A percentile compares a stretch with the other conserved stretches of the same genome.
These are phyloP conservation scores for Diutina neorugosa DNA, from an alignment of 1,139 yeast species.

Conservation along the genomic window DNA sequence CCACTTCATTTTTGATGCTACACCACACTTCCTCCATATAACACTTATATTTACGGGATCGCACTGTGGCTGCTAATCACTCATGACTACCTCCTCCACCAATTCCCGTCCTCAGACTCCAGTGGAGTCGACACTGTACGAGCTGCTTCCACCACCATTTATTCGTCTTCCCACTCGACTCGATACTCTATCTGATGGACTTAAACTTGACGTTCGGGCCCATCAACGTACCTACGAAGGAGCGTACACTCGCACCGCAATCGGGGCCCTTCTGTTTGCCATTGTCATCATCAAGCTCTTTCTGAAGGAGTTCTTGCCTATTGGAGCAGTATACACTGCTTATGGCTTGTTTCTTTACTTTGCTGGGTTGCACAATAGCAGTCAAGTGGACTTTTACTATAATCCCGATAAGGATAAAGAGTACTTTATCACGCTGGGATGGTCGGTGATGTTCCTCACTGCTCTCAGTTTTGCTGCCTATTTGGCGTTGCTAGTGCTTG, in stretches of 20 bases:
- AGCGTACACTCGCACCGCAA: constrained; percentile 43
- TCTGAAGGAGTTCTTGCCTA: constrained; percentile 38
- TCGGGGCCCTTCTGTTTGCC: constrained; percentile 31
- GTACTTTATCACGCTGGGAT: constrained; percentile 39
- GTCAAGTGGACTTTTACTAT: constrained; percentile 34
- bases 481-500: constrained; percentile 28
- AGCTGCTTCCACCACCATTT: neutral
- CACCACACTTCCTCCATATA: neutral
- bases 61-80: neutral
- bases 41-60: neutral
- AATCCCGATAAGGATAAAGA: constrained; percentile 26
- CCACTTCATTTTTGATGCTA: too few relatives aligned
- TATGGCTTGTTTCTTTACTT: constrained; percentile 39
- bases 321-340: constrained; percentile 40
- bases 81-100: neutral
- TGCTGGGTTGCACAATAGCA: constrained; percentile 34
- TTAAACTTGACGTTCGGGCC: constrained; percentile 42
- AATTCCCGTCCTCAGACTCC: neutral
- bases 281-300: constrained; percentile 34
- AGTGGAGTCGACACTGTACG: neutral
- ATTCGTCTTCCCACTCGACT: neutral
- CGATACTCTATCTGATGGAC: constrained; percentile 19
- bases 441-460: constrained; percentile 32
- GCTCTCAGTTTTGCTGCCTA: constrained; percentile 35
- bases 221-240: constrained; percentile 55